Conservation (phyloP, 108 stramenopile species). For the Mayamaea pseudoterrestris region DNA sequence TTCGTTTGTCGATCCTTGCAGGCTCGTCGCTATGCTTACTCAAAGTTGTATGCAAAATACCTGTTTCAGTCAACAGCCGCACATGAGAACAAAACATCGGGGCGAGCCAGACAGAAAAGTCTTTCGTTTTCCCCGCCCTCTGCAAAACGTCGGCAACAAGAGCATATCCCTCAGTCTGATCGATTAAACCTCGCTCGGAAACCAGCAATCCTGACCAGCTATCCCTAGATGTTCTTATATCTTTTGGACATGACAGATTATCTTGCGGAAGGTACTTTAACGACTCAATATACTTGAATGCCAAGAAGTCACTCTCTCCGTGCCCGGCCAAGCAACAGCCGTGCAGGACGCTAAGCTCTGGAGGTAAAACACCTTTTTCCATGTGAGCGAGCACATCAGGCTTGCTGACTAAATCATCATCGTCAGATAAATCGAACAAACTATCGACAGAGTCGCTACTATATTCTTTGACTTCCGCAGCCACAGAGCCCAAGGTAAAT, state of each 20-base stretch:
- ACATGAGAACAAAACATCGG: constrained; percentile 10
- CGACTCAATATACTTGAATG: constrained; percentile 41
- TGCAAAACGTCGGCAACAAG: constrained; percentile 45
- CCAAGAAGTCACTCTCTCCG: constrained; percentile 53
- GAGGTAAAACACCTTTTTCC: constrained; percentile 43
- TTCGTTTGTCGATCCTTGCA: too few relatives aligned
- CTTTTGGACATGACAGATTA: too few relatives aligned
- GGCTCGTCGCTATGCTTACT: too few relatives aligned
- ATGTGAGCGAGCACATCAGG: constrained; percentile 26
- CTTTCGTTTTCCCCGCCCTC: constrained; percentile 19
- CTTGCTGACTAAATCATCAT: constrained; percentile 35
- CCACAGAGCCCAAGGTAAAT: constrained; percentile 2
- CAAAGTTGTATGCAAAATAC: constrained; percentile 10
- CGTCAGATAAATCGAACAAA: constrained; percentile 13
- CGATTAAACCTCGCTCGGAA: constrained; percentile 31
- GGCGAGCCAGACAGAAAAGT: not conserved
- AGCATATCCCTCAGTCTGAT: constrained; percentile 32
- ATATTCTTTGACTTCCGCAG: constrained; percentile 30
- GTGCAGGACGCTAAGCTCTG: constrained; percentile 47
- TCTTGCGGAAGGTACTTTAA: constrained; percentile 28
- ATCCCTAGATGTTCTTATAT: too few relatives aligned
- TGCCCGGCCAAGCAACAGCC: constrained; percentile 44
- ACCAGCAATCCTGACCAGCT: constrained; percentile 36
- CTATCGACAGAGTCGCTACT: constrained; percentile 11
- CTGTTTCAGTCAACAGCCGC: constrained; percentile 4